A percentile compares a stretch with the other conserved stretches of the same genome.
phyloP scores from a whole-genome alignment of 2,329 filamentous ascomycete species.

The Xenoacremonium recifei region DNA sequence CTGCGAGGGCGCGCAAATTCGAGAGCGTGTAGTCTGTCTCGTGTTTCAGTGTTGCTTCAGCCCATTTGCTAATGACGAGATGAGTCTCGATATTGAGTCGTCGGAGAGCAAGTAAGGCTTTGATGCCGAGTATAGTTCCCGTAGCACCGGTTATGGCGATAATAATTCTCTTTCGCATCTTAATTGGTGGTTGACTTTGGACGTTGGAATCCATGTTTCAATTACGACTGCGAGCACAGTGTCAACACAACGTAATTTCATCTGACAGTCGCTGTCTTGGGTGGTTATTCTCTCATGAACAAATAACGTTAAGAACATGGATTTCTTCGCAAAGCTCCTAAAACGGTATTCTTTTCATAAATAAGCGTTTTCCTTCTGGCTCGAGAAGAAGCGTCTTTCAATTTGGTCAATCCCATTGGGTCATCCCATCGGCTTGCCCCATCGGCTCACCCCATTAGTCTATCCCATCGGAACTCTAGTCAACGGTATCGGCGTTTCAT shows the following conservation, averaged over 20 bases:
- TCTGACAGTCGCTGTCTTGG: no score
- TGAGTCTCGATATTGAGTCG: slow-evolving; percentile 4
- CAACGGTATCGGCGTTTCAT: no score
- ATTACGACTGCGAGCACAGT: not conserved
- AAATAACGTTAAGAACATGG: not conserved
- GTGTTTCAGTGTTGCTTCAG: slow-evolving; percentile 1
- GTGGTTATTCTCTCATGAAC: not conserved
- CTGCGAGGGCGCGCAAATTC: not conserved
- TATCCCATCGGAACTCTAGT: no score
- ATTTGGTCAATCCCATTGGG: no score
- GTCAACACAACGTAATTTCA: no score
- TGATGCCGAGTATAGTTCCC: not conserved
- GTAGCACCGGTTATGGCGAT: slow-evolving; percentile 4
- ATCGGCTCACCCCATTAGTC: no score
- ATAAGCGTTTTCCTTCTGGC: no score
- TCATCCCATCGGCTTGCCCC: no score
- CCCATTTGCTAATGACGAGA: slow-evolving; percentile 7
- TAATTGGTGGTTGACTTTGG: not conserved
- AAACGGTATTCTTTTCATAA: no score
- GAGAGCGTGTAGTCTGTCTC: slow-evolving; percentile 1
- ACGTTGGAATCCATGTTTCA: not conserved
- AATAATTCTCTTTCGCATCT: not conserved
- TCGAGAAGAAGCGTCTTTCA: no score
- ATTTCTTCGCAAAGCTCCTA: not conserved
- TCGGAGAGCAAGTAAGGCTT: not conserved